Conservation (phyloP, 2,329 filamentous ascomycete species). For the Xylaria sp. region DNA sequence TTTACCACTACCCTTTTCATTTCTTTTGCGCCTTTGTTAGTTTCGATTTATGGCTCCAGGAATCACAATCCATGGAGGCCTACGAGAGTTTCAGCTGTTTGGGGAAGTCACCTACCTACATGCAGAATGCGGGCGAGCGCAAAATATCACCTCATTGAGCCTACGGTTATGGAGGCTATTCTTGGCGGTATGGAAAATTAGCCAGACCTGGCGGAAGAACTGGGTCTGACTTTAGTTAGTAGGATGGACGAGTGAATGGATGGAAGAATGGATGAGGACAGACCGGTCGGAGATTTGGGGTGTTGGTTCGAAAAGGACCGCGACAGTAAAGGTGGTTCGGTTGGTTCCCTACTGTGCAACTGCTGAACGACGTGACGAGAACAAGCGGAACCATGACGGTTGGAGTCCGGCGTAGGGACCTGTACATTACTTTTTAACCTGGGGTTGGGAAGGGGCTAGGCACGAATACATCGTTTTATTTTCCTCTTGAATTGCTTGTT, state of each 20-base stretch:
- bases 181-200: neutral
- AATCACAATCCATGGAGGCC: neutral
- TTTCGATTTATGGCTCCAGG: slow-evolving; percentile 1
- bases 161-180: neutral
- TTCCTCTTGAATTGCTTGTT: neutral
- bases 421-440: slow-evolving; percentile 21
- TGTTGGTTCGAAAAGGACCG: neutral
- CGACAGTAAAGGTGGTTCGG: slow-evolving; percentile 1
- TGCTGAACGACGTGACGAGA: slow-evolving; percentile 34
- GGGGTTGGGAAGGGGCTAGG: neutral
- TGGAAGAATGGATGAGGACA: slow-evolving; percentile 1
- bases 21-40: slow-evolving; percentile 9
- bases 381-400: slow-evolving; percentile 30
- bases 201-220: neutral
- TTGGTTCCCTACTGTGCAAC: slow-evolving; percentile 13
- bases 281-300: neutral
- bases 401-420: slow-evolving; percentile 32
- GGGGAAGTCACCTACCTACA: neutral
- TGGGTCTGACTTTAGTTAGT: neutral
- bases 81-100: neutral
- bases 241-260: slow-evolving; percentile 4
- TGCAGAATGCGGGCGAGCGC: neutral
- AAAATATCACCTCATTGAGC: slow-evolving; percentile 12
- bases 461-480: slow-evolving; percentile 11
- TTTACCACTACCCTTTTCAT: slow-evolving; percentile 3